A percentile compares a stretch with the other conserved stretches of the same genome.
Evolutionary conservation across 163 green algal species (phyloP).

Genomic region (Volvox carteri): DNA sequence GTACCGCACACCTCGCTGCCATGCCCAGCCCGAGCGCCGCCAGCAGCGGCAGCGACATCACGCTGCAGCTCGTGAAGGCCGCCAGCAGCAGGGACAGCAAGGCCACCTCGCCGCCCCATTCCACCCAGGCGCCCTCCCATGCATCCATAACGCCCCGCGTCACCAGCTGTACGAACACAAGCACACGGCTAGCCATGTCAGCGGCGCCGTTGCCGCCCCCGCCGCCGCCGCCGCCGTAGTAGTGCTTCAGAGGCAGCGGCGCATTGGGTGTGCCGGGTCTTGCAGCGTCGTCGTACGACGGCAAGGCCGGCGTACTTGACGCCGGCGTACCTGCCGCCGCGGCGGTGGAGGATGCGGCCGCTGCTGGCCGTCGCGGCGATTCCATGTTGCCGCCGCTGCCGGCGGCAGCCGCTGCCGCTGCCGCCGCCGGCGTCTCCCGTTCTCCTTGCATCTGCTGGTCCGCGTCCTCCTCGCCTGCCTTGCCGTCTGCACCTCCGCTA

Average conservation of each 20-base stretch:
- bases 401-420: not conserved
- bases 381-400: not conserved
- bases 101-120: conserved; percentile 72
- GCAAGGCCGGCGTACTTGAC: too few relatives aligned
- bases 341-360: not conserved
- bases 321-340: too few relatives aligned
- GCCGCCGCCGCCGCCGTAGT: not conserved
- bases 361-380: not conserved
- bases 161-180: conserved; percentile 1
- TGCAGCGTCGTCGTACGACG: not conserved
- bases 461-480: not conserved
- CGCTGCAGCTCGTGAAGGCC: conserved; percentile 65
- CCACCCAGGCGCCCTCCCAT: conserved; percentile 48
- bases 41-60: conserved; percentile 72
- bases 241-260: too few relatives aligned
- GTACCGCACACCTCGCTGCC: conserved; percentile 55
- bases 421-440: not conserved
- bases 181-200: not conserved
- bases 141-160: not conserved
- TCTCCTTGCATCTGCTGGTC: not conserved
- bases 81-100: conserved; percentile 68
- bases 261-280: too few relatives aligned
- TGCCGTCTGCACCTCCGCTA: too few relatives aligned
- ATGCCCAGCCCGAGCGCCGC: conserved; percentile 70
- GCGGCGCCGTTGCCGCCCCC: not conserved